Conservation (phyloP, 164 flowering plant species). For the Vitis vinifera region ASM3070453v1 NC_081821.1:6399001-6399500, state of each 20-base stretch:
- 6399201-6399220: slow-evolving; percentile 77
- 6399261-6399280: slow-evolving; percentile 74
- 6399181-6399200: slow-evolving; percentile 52
- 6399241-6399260: slow-evolving; percentile 69
- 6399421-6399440: neutral
- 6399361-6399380: neutral
- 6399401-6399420: neutral
- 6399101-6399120: slow-evolving; percentile 29
- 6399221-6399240: slow-evolving; percentile 76
- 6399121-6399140: slow-evolving; percentile 37
- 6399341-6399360: neutral
- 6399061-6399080: slow-evolving; percentile 26
- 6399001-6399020: slow-evolving; percentile 31
- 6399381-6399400: neutral
- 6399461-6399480: neutral
- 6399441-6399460: neutral
- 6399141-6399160: slow-evolving; percentile 35
- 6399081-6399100: slow-evolving; percentile 36
- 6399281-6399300: slow-evolving; percentile 73
- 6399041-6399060: slow-evolving; percentile 25
- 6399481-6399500: neutral
- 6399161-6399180: slow-evolving; percentile 28
- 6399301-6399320: slow-evolving; percentile 86
- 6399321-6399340: slow-evolving; percentile 11
- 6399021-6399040: slow-evolving; percentile 33